Evolutionary conservation across 2,329 filamentous ascomycete species (phyloP).

Genomic region (Monilinia laxa): DNA sequence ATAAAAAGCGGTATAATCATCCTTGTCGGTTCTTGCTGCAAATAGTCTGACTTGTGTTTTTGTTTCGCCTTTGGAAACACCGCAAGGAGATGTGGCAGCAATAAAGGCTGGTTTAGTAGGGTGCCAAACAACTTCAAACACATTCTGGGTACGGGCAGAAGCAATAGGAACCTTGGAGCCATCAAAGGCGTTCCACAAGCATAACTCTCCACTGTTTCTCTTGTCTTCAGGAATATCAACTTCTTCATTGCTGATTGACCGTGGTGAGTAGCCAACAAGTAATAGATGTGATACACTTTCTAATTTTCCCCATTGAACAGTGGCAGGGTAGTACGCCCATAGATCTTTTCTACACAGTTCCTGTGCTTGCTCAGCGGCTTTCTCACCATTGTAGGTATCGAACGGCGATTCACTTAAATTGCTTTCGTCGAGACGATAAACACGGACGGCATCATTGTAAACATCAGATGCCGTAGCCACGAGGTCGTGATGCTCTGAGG

Average conservation of each 20-base stretch:
- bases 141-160: conserved; percentile 56
- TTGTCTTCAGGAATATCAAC: conserved; percentile 57
- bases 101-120: conserved; percentile 54
- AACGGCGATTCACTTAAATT: conserved; percentile 41
- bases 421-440: conserved; percentile 50
- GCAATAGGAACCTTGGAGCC: conserved; percentile 47
- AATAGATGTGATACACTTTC: conserved; percentile 51
- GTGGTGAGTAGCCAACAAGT: conserved; percentile 62
- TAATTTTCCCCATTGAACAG: conserved; percentile 60
- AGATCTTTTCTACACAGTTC: conserved; percentile 39
- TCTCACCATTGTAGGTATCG: conserved; percentile 37
- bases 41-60: conserved; percentile 61
- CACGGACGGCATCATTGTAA: conserved; percentile 52
- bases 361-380: conserved; percentile 30
- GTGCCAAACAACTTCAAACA: conserved; percentile 66
- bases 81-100: conserved; percentile 56
- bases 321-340: conserved; percentile 64
- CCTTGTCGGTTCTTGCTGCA: conserved; percentile 35
- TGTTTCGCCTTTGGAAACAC: conserved; percentile 45
- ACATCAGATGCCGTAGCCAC: conserved; percentile 62
- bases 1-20: conserved; percentile 43
- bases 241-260: conserved; percentile 54
- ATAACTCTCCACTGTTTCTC: conserved; percentile 58
- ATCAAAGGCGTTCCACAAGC: conserved; percentile 55
- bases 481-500: conserved; percentile 47